These are phyloP conservation scores for Entelexis sorbosivorans DNA, from an alignment of 1,139 yeast genomes.

Conservation along the genomic window DNA sequence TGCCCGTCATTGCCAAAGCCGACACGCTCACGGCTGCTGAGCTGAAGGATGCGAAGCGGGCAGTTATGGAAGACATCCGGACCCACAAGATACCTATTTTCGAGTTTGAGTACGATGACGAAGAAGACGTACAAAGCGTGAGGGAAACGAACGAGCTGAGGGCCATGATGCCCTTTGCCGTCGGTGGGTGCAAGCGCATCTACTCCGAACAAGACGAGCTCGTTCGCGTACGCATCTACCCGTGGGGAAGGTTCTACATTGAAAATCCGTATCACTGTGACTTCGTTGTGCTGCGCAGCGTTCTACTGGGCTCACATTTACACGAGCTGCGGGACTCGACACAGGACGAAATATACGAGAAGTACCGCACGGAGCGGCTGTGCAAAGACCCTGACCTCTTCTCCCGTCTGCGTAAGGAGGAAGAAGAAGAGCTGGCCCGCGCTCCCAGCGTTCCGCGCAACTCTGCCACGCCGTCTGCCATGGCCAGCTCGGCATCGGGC, in stretches of 20 bases:
- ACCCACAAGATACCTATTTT: conserved; percentile 71
- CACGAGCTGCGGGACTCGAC: conserved; percentile 90
- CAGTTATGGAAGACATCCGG: conserved; percentile 60
- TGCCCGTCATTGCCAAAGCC: conserved; percentile 80
- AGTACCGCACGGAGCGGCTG: conserved; percentile 82
- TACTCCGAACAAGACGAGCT: conserved; percentile 40
- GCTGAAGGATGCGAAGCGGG: conserved; percentile 52
- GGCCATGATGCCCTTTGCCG: conserved; percentile 72
- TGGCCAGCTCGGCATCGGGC: not conserved
- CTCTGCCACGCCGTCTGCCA: not conserved
- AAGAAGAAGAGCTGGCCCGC: not conserved
- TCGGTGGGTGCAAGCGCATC: conserved; percentile 65
- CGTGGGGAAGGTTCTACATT: conserved; percentile 87
- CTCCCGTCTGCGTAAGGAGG: conserved; percentile 13
- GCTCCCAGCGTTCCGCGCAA: not conserved
- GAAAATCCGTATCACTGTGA: conserved; percentile 78
- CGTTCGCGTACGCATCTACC: conserved; percentile 75
- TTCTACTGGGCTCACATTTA: conserved; percentile 80
- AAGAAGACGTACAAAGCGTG: conserved; percentile 55
- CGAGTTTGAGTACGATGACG: conserved; percentile 47
- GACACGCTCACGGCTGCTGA: conserved; percentile 78
- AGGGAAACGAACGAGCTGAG: conserved; percentile 73
- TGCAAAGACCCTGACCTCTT: conserved; percentile 18
- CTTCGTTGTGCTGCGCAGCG: conserved; percentile 70
- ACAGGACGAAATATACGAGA: conserved; percentile 82